Evolutionary conservation across 169 alveolate species (phyloP).

Genomic region (Plasmodium vivax): DNA sequence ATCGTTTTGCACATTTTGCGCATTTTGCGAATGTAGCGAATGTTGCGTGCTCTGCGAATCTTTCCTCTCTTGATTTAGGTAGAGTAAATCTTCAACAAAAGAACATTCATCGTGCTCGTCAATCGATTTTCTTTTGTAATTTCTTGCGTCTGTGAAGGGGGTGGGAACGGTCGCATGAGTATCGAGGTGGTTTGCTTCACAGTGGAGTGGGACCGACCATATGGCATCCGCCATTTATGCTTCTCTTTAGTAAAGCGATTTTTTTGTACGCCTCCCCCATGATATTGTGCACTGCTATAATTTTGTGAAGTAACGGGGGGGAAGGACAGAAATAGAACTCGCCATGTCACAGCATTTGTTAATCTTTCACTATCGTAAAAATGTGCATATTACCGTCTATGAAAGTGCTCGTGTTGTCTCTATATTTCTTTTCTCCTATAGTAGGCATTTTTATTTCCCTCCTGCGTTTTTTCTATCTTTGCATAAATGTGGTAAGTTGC

Average conservation of each 20-base stretch:
- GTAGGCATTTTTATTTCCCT: conserved; percentile 58
- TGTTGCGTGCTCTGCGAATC: neutral
- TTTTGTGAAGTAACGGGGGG: neutral
- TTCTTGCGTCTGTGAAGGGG: conserved; percentile 36
- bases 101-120: conserved; percentile 66
- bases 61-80: conserved; percentile 39
- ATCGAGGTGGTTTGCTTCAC: neutral
- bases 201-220: neutral
- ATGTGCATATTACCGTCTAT: conserved; percentile 46
- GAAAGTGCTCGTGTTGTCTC: conserved; percentile 22
- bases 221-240: neutral
- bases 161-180: neutral
- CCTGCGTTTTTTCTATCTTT: neutral
- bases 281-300: neutral
- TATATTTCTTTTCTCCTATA: conserved; percentile 59
- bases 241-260: neutral
- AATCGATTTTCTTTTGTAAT: conserved; percentile 67
- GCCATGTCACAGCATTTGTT: neutral
- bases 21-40: no score
- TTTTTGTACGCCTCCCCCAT: neutral
- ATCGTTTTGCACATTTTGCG: conserved; percentile 5
- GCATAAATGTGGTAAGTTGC: conserved; percentile 14
- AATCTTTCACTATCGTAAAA: neutral
- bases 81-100: conserved; percentile 43
- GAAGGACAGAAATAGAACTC: neutral